Evolutionary conservation across 768 basidiomycete species (phyloP).

Genomic region (Mycena amicta): DNA sequence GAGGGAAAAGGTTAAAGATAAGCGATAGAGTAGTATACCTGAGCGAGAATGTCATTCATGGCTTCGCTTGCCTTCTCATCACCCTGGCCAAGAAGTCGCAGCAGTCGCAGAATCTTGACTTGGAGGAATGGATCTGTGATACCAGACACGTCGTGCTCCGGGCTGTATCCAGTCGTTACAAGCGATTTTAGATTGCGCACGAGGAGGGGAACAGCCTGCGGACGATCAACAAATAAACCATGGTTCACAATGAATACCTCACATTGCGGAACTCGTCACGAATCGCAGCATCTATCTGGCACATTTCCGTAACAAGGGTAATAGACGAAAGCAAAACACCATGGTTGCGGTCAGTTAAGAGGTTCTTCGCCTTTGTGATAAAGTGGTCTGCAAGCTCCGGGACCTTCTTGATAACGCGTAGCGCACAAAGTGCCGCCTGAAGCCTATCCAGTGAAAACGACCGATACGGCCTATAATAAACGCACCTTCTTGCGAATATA

Average conservation of each 20-base stretch:
- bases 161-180: conserved; percentile 95
- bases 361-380: conserved; percentile 80
- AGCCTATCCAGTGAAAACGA: conserved; percentile 8
- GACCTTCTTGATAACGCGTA: conserved; percentile 93
- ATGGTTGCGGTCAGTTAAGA: conserved; percentile 94
- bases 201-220: conserved; percentile 86
- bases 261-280: conserved; percentile 91
- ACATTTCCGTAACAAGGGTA: conserved; percentile 95
- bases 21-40: too few relatives aligned
- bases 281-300: conserved; percentile 69
- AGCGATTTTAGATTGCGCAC: conserved; percentile 94
- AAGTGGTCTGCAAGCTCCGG: conserved; percentile 96
- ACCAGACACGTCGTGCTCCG: conserved; percentile 98
- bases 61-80: conserved; percentile 87
- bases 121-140: conserved; percentile 97
- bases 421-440: conserved; percentile 92
- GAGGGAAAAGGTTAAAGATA: too few relatives aligned
- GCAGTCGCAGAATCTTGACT: conserved; percentile 87
- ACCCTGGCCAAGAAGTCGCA: conserved; percentile 85
- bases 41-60: conserved; percentile 98
- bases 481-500: conserved; percentile 98
- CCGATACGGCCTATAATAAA: conserved; percentile 5
- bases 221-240: too few relatives aligned
- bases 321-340: conserved; percentile 94
- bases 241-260: too few relatives aligned